Evolutionary conservation across 257 asterid genomes (phyloP).

Genomic region (Buddleja alternifolia): DNA sequence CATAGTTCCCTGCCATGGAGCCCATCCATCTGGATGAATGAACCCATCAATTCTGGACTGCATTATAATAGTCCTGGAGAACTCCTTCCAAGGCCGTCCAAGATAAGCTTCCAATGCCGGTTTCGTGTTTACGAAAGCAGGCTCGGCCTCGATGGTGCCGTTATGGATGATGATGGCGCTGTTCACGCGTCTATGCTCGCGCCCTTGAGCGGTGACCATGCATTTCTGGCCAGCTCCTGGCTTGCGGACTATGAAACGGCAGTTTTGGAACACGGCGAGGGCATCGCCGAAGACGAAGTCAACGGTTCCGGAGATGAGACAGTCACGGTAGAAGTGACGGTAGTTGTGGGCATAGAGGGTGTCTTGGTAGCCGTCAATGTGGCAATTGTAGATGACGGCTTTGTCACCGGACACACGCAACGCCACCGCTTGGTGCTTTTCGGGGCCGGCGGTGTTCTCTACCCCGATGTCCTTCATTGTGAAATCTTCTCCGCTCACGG

Average conservation of each 20-base stretch:
- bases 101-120: constrained; percentile 37
- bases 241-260: constrained; percentile 50
- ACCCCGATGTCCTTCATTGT: constrained; percentile 53
- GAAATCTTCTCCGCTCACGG: constrained; percentile 45
- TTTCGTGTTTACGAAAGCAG: constrained; percentile 4
- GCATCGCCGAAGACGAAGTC: constrained; percentile 67
- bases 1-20: constrained; percentile 43
- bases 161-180: constrained; percentile 49
- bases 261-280: constrained; percentile 50
- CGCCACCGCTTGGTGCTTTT: constrained; percentile 65
- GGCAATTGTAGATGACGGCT: constrained; percentile 50
- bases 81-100: constrained; percentile 66
- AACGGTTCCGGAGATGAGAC: constrained; percentile 62
- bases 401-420: constrained; percentile 52
- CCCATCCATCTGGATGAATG: constrained; percentile 52
- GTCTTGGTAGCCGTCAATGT: constrained; percentile 60
- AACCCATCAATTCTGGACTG: constrained; percentile 35
- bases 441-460: constrained; percentile 67
- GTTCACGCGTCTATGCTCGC: constrained; percentile 23
- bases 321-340: constrained; percentile 59
- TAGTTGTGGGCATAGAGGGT: constrained; percentile 53
- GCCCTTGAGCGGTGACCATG: constrained; percentile 68
- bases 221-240: constrained; percentile 42
- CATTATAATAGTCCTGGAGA: constrained; percentile 57
- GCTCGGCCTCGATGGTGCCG: constrained; percentile 39